phyloP scores from a whole-genome alignment of 1,284 basidiomycete genomes.

The Ganoderma sinense region DNA sequence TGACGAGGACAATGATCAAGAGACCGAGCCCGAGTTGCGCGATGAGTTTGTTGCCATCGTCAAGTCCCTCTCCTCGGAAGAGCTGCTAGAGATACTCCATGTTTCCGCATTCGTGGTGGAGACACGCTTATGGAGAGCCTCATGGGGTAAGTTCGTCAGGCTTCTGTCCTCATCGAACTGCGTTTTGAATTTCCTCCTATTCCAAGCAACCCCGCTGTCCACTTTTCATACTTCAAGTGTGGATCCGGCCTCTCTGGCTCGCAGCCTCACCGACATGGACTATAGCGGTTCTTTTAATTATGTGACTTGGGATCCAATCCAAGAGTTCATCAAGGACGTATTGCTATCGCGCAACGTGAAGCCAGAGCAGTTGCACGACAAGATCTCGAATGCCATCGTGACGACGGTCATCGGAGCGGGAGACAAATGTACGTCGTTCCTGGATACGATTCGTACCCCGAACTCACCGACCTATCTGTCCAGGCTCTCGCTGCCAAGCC shows the following conservation, averaged over 20 bases:
- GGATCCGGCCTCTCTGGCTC: neutral
- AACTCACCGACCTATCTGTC: neutral
- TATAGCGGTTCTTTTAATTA: too few relatives aligned
- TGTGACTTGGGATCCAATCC: neutral
- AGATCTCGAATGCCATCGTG: conserved; percentile 13
- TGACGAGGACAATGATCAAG: conserved; percentile 20
- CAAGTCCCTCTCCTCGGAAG: conserved; percentile 10
- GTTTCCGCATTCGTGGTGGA: conserved; percentile 20
- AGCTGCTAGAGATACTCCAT: conserved; percentile 25
- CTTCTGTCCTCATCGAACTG: neutral
- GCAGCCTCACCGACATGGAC: neutral
- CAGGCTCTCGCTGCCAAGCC: conserved; percentile 33
- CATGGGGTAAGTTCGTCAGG: neutral
- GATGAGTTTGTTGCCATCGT: conserved; percentile 11
- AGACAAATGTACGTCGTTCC: conserved; percentile 12
- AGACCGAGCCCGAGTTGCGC: conserved; percentile 1
- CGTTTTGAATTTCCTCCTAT: neutral
- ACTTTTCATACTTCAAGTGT: neutral
- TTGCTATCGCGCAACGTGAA: conserved; percentile 18
- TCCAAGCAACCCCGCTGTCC: neutral
- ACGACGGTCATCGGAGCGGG: conserved; percentile 7
- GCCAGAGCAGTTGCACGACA: neutral
- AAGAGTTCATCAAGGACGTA: neutral
- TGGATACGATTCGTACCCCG: neutral
- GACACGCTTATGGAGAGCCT: conserved; percentile 14